phyloP scores from a whole-genome alignment of 495 filamentous ascomycete species.

The Saxispiralis lemnorum region DNA sequence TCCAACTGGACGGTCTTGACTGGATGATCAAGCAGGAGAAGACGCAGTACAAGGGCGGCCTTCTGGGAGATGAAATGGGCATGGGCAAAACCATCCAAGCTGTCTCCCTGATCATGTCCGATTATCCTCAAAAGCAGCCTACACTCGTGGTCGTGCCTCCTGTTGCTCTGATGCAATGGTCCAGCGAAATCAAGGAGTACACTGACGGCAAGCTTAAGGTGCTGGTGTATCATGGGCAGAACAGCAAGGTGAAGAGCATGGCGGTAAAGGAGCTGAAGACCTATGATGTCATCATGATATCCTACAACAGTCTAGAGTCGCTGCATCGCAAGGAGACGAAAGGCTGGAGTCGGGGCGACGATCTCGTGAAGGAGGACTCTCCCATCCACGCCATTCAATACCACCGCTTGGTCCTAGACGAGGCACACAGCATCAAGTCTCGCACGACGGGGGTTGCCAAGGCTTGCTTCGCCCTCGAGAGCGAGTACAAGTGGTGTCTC shows the following conservation, averaged over 20 bases:
- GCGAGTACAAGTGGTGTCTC: conserved; percentile 81
- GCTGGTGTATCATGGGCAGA: conserved; percentile 74
- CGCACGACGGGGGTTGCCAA: conserved; percentile 78
- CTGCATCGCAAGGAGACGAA: conserved; percentile 84
- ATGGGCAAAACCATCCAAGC: conserved; percentile 98
- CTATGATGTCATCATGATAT: conserved; percentile 89
- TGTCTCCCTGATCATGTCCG: conserved; percentile 91
- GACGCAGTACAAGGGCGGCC: conserved; percentile 66
- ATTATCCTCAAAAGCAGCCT: conserved; percentile 65
- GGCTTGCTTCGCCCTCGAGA: conserved; percentile 77
- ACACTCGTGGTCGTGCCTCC: conserved; percentile 84
- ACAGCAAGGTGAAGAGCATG: conserved; percentile 60
- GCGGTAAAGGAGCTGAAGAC: conserved; percentile 53
- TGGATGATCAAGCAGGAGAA: conserved; percentile 88
- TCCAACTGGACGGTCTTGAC: conserved; percentile 80
- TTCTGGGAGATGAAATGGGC: conserved; percentile 92
- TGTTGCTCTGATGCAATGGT: conserved; percentile 94
- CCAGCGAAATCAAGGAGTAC: conserved; percentile 78
- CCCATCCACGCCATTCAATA: conserved; percentile 72
- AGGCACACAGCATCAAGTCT: conserved; percentile 90
- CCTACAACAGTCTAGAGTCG: conserved; percentile 77
- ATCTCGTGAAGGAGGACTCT: conserved; percentile 62
- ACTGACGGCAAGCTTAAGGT: conserved; percentile 79
- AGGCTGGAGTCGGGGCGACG: conserved; percentile 65
- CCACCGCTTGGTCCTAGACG: conserved; percentile 84